A percentile compares a stretch with the other conserved stretches of the same genome.
These are phyloP conservation scores for Penicillium janthinellum DNA, from an alignment of 2,329 filamentous ascomycete species.

Conservation along the genomic window DNA sequence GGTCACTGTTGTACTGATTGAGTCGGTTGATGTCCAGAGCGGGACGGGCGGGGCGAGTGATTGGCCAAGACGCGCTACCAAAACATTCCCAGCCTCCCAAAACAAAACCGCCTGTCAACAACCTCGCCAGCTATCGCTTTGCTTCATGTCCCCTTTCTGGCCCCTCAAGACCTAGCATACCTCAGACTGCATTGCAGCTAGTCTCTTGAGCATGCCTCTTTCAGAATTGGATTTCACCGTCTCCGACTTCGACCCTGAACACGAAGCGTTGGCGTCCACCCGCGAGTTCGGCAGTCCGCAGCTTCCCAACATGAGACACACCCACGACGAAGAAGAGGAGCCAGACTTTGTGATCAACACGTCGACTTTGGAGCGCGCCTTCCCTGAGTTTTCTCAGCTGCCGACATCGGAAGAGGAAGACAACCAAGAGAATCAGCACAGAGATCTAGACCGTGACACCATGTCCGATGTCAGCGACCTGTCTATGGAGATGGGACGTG, in stretches of 20 bases:
- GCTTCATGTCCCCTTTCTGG: not conserved
- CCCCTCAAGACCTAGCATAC: not conserved
- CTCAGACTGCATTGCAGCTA: constrained; percentile 1
- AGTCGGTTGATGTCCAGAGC: not conserved
- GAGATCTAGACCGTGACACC: constrained; percentile 2
- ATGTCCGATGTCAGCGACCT: constrained; percentile 44
- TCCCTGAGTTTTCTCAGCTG: constrained; percentile 52
- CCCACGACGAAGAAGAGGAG: constrained; percentile 42
- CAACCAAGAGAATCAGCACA: constrained; percentile 25
- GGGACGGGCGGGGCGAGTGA: constrained; percentile 10
- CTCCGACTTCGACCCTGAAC: constrained; percentile 47
- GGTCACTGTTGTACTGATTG: not conserved
- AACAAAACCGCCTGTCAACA: constrained; percentile 17
- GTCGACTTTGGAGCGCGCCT: constrained; percentile 49
- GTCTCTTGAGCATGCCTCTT: constrained; percentile 18
- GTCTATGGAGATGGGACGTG: constrained; percentile 61
- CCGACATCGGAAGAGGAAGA: constrained; percentile 44
- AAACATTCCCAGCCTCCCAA: constrained; percentile 19
- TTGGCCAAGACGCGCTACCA: constrained; percentile 20
- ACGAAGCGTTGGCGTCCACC: constrained; percentile 46
- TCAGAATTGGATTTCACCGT: constrained; percentile 34
- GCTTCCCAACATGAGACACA: constrained; percentile 26
- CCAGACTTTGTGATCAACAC: constrained; percentile 49
- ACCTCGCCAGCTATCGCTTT: not conserved
- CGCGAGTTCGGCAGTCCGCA: constrained; percentile 35